Conservation (phyloP, 345 rosid genomes). For the Heritiera fomes region DNA sequence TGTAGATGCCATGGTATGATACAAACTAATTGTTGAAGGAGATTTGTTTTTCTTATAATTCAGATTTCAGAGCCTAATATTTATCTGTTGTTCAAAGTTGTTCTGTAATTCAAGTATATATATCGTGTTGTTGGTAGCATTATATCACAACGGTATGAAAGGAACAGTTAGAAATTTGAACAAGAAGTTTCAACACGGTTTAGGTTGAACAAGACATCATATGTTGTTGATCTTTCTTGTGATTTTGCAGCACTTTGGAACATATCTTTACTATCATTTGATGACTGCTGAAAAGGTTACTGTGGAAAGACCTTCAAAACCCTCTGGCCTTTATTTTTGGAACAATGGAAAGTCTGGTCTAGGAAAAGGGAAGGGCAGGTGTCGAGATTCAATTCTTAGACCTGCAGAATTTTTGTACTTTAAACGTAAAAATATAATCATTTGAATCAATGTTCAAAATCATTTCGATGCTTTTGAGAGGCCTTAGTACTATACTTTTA, state of each 20-base stretch:
- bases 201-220: neutral
- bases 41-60: neutral
- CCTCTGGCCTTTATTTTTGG: neutral
- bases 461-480: too few species aligned
- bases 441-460: too few species aligned
- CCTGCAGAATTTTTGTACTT: too few species aligned
- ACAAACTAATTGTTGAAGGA: neutral
- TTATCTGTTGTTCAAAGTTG: neutral
- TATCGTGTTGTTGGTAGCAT: neutral
- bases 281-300: neutral
- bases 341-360: too few species aligned
- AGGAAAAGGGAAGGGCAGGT: too few species aligned
- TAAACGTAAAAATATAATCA: too few species aligned
- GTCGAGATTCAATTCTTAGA: too few species aligned
- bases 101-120: neutral
- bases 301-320: neutral
- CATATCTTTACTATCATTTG: neutral
- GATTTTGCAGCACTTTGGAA: neutral
- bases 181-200: neutral
- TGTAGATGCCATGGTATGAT: neutral
- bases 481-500: neutral
- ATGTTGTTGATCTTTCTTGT: neutral
- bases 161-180: neutral
- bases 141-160: neutral
- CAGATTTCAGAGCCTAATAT: neutral